Evolutionary conservation across 169 alveolate genomes (phyloP), one percentile per base, ranked within the genome.

Genomic region (Eimeria brunetti): DNA sequence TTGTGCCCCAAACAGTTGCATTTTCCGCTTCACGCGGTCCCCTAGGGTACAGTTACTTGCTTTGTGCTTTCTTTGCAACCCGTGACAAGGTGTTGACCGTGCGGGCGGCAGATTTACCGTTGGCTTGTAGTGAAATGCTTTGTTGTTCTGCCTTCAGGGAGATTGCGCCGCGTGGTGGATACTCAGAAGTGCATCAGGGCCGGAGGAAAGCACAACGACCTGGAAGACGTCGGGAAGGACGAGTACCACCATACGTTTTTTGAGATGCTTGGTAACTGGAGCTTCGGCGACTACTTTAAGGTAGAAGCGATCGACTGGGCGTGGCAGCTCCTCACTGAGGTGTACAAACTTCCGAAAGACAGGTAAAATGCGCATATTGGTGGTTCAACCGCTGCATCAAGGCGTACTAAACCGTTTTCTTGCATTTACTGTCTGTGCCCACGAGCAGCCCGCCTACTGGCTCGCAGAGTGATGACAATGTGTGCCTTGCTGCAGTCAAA

Each of bases 231-330:
- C n/a, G 99, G 99, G 20, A 97, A 98, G 94, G 99, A 99, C 91
- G 98, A 98, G 88, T 99, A 99, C 96, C 99, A 99, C 97, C 99
- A 99, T 94, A 99, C 99, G 20, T 99, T 98, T 94, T 99, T 99
- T 96, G 99, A 99, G 97, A 99, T 99, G 99, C 97, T 99, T n/a
- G 99, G 99, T 60, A 98, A 98, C 95, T 99, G 99, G 99, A 97
- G 99, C 91, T 99, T 99, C 86, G 99, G 99, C 16, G 99, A 98
- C 97, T 99, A 98, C 94, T 98, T 99, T 97, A 99, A 99, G 95
- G 97, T 97, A 88, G 99, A 98, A 76, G 99, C 99, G 49, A 98
- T 99, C 60, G 98, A 96, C 8, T 98, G 97, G 98, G 99, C 99
- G 46, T 99, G 99, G 99, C 97, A 98, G 92, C 96, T 98, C 64